Conservation (phyloP, 2,329 filamentous ascomycete species). For the Coniochaeta sp. region DNA sequence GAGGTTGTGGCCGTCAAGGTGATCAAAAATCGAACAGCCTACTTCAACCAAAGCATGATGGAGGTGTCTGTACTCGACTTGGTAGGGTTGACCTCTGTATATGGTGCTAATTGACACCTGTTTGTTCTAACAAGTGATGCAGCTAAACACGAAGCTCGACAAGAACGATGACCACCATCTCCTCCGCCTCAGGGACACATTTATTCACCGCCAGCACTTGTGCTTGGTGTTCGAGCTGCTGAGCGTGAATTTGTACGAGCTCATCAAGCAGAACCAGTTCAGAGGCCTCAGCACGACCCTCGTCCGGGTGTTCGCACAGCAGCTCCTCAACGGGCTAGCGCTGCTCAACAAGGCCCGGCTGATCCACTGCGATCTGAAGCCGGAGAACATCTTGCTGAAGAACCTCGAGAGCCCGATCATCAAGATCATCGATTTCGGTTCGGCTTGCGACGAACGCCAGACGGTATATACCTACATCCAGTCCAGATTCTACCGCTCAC, state of each 20-base stretch:
- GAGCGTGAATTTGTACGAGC: slow-evolving; percentile 94
- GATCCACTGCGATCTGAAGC: slow-evolving; percentile 97
- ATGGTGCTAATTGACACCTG: slow-evolving; percentile 1
- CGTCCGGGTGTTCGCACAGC: slow-evolving; percentile 94
- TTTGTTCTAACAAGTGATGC: slow-evolving; percentile 16
- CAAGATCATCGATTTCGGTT: slow-evolving; percentile 99
- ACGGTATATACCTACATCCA: slow-evolving; percentile 99
- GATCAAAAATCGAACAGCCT: slow-evolving; percentile 97
- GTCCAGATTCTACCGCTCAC: slow-evolving; percentile 94
- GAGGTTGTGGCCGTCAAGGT: slow-evolving; percentile 99
- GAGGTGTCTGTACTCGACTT: slow-evolving; percentile 95
- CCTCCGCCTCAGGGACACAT: slow-evolving; percentile 90
- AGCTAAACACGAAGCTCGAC: slow-evolving; percentile 97
- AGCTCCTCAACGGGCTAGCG: slow-evolving; percentile 85
- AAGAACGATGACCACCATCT: slow-evolving; percentile 99
- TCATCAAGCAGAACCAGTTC: slow-evolving; percentile 99
- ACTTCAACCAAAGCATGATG: slow-evolving; percentile 99
- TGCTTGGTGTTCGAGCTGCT: slow-evolving; percentile 94
- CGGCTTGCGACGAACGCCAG: slow-evolving; percentile 94
- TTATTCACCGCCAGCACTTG: slow-evolving; percentile 94
- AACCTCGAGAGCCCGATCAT: slow-evolving; percentile 98
- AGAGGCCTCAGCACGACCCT: slow-evolving; percentile 92
- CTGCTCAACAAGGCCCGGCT: slow-evolving; percentile 91
- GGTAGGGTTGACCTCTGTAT: slow-evolving; percentile 40
- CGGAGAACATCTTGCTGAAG: slow-evolving; percentile 95